Base-by-base conservation (phyloP, 345 rosid species). In the Rhodomyrtus tomentosa region DNA sequence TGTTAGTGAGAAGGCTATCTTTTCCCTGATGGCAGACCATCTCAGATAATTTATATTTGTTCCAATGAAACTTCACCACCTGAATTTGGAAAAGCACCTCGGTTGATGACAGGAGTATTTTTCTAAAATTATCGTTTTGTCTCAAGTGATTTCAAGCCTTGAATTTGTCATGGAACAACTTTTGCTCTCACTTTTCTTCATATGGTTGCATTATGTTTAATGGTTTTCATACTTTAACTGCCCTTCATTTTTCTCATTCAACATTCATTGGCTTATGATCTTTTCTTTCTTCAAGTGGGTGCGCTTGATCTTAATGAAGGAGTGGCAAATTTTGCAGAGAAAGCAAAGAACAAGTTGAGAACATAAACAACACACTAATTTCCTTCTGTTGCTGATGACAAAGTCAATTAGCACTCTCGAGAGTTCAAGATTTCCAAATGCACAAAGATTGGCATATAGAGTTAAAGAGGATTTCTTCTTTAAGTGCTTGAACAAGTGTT, bases 1-100 rank as follows among this genome's bases (percentile, higher is more conserved):
- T 83, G 51, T 36, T 55, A 21, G 82, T 84, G 82, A 83, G 83
- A 76, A 62, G 83, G 85, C 55, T 72, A 81, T 55, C 87, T 90
- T 88, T 91, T 82, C 86, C 79, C 42, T 87, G 54, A 82, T 91
- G 92, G 92, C 91, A 86, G 88, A 87, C 89, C 87, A 74, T 53
- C 55, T 82, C 62, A 25, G 42, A 83, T 58, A 83, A 84, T 29
- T 54, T 86, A 81, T 80, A 81, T 80, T 72, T 56, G 79, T 76
- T 68, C 76, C 87, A 40, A 59, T 55, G 53, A 80, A n/a, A 81
- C 84, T 82, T 84, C 45, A 50, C 58, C 68, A 74, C 55, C 52
- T 36, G 45, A 5, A 32, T 68, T 68, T 68, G 45, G 79, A 82
- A 88, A 87, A 87, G 83, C 88, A 88, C 38, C 76, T 52, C 72